Percentiles rank a stretch among this genome's conserved stretches.
phyloP scores from a whole-genome alignment of 108 stramenopile genomes.

The Stephanodiscus triporus region DNA sequence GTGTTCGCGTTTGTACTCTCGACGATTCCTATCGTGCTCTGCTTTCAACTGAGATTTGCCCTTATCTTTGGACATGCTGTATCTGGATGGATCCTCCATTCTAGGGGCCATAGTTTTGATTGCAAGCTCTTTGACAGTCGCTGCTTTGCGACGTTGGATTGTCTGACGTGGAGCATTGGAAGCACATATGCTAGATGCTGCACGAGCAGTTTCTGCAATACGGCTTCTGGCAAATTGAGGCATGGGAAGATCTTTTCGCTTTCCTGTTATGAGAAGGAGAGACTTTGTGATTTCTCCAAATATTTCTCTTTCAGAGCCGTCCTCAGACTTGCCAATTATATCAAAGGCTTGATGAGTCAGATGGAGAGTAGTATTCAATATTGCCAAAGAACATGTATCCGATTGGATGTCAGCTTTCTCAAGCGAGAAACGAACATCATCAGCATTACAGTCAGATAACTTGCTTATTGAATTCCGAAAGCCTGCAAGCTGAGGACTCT shows the following conservation, averaged over 20 bases:
- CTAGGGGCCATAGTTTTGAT: conserved; percentile 88
- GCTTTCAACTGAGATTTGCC: conserved; percentile 85
- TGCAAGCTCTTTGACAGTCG: conserved; percentile 47
- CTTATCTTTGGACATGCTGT: conserved; percentile 91
- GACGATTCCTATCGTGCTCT: conserved; percentile 82
- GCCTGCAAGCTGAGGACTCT: conserved; percentile 9
- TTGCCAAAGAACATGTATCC: conserved; percentile 28
- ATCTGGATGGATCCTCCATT: conserved; percentile 86
- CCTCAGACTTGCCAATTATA: conserved; percentile 38
- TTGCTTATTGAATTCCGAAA: conserved; percentile 32
- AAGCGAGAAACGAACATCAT: conserved; percentile 41
- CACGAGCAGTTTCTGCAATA: conserved; percentile 48
- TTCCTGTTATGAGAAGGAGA: conserved; percentile 61
- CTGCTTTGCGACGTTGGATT: conserved; percentile 56
- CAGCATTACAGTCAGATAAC: conserved; percentile 3
- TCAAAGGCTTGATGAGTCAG: conserved; percentile 44
- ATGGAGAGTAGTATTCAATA: conserved; percentile 58
- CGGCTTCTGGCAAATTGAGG: conserved; percentile 49
- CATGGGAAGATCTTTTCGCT: conserved; percentile 45
- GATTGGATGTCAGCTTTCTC: conserved; percentile 58
- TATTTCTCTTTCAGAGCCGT: conserved; percentile 61
- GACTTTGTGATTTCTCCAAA: conserved; percentile 61
- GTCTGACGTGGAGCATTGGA: conserved; percentile 46
- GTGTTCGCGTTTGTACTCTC: conserved; percentile 95
- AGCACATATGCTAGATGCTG: conserved; percentile 41